Base-by-base conservation (phyloP, 352 stramenopile genomes). In the Aphanomyces euteiches region DNA sequence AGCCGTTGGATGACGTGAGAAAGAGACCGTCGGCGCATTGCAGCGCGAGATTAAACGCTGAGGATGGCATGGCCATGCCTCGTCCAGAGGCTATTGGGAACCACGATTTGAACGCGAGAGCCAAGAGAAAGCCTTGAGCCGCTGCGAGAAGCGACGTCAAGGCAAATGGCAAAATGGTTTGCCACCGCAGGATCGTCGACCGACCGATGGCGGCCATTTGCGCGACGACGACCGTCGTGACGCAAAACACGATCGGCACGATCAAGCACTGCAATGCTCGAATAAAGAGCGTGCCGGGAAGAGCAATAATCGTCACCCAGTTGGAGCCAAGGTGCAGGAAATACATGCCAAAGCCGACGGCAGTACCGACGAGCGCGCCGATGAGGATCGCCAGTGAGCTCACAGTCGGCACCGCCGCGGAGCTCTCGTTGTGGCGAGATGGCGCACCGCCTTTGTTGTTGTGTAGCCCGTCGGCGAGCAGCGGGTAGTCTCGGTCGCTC, bases 191-290 rank as follows among this genome's bases (percentile, higher is more conserved):
- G 17, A 67, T 67, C 57, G 75, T 70, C 41, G 77, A 80, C 53
- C 88, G 69, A 8, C 79, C 74, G 53, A 87, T 77, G 68, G 84
- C 74, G 50, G 81, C 78, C 38, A 92, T 78, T 61, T 94, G 83
- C 2, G 84, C 81, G 10, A 50, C 43, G 3, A 90, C 80, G 5
- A 80, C 79, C 10, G 90, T 81, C 17, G 81, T 82, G 47, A 94
- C 61, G 73, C 92, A 79, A 63, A 94, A 90, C 64, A 92, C 83
- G 59, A 92, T 81, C 34, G 84, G 84, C 66, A 92, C 76, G 65
- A 94, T 83, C 41, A 94, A 72, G 72, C 86, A 94, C 77, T 90
- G 76, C 34, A 92, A 79, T 2, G 84, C 84, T 34, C 84, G 83
- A 6, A 92, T 76, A 73, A 89, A 90, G 36, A 94, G 77, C 53